phyloP scores from a whole-genome alignment of 805 yeast genomes.

The Maudiozyma pseudohumilis region DNA sequence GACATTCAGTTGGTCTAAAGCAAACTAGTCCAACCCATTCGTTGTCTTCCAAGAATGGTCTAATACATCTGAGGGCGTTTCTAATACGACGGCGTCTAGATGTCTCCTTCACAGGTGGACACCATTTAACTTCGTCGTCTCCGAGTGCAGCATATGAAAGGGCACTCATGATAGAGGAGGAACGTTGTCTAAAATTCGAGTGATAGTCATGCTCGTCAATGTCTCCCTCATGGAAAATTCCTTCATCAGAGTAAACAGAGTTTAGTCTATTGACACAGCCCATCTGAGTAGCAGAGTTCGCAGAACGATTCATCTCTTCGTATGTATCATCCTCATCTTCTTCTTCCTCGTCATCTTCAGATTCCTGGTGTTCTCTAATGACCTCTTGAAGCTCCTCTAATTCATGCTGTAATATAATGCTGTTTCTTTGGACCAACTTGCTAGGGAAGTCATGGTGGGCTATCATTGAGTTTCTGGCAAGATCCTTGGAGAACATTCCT shows the following conservation, averaged over 20 bases:
- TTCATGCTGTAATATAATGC: conserved; percentile 43
- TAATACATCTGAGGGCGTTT: conserved; percentile 48
- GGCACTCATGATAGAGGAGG: conserved; percentile 20
- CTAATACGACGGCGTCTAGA: conserved; percentile 36
- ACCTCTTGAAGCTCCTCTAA: conserved; percentile 46
- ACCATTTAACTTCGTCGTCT: conserved; percentile 36
- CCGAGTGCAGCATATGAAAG: conserved; percentile 18
- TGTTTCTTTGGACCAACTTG: conserved; percentile 3
- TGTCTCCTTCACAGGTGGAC: conserved; percentile 33
- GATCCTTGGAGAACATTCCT: not conserved
- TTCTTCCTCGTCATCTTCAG: conserved; percentile 10
- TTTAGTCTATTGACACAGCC: not conserved
- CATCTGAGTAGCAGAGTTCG: not conserved
- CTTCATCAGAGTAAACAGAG: conserved; percentile 23
- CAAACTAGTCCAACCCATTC: conserved; percentile 42
- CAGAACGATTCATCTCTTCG: conserved; percentile 10
- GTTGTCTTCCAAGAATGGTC: conserved; percentile 42
- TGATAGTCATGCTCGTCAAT: conserved; percentile 17
- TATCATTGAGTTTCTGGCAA: not conserved
- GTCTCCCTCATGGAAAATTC: conserved; percentile 20
- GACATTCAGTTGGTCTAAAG: conserved; percentile 25
- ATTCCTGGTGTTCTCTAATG: conserved; percentile 19
- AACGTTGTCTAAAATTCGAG: conserved; percentile 6
- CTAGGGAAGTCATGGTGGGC: not conserved
- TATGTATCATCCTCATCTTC: conserved; percentile 10